These are phyloP conservation scores for Dothideomycetes sp. DNA, from an alignment of 2,329 filamentous ascomycete species.

Conservation along the genomic window DNA sequence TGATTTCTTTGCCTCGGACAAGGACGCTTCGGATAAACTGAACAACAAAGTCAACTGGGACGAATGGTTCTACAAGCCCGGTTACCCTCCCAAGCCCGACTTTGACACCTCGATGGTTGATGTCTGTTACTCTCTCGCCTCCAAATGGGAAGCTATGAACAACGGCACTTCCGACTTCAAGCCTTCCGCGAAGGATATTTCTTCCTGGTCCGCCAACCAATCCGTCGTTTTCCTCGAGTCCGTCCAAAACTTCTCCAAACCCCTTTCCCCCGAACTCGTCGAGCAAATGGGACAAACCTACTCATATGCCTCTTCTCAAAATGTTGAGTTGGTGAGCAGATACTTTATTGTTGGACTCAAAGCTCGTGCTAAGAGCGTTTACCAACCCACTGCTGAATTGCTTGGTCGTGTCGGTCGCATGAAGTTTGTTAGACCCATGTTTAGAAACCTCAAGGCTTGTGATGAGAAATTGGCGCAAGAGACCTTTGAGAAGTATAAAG, in stretches of 20 bases:
- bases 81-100: slow-evolving; percentile 78
- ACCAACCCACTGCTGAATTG: slow-evolving; percentile 62
- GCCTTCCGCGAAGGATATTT: slow-evolving; percentile 60
- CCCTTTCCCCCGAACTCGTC: slow-evolving; percentile 57
- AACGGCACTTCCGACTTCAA: slow-evolving; percentile 36
- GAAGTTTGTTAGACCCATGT: slow-evolving; percentile 92
- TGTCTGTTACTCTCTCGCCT: slow-evolving; percentile 70
- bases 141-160: slow-evolving; percentile 62
- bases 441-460: slow-evolving; percentile 62
- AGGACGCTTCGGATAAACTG: slow-evolving; percentile 53
- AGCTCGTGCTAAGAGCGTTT: slow-evolving; percentile 60
- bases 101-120: slow-evolving; percentile 87
- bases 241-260: slow-evolving; percentile 57
- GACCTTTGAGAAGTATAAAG: slow-evolving; percentile 78
- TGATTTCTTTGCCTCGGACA: slow-evolving; percentile 69
- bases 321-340: slow-evolving; percentile 75
- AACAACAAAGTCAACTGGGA: slow-evolving; percentile 73
- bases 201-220: slow-evolving; percentile 74
- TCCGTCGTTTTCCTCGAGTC: slow-evolving; percentile 82
- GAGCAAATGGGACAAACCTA: slow-evolving; percentile 68
- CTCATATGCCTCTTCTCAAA: slow-evolving; percentile 62
- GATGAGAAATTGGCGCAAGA: slow-evolving; percentile 65
- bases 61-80: slow-evolving; percentile 76
- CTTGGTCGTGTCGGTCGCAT: slow-evolving; percentile 80
- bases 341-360: slow-evolving; percentile 73